Conservation (phyloP, 371 early-diverging fungal genomes). For the Apophysomyces elegans region DNA sequence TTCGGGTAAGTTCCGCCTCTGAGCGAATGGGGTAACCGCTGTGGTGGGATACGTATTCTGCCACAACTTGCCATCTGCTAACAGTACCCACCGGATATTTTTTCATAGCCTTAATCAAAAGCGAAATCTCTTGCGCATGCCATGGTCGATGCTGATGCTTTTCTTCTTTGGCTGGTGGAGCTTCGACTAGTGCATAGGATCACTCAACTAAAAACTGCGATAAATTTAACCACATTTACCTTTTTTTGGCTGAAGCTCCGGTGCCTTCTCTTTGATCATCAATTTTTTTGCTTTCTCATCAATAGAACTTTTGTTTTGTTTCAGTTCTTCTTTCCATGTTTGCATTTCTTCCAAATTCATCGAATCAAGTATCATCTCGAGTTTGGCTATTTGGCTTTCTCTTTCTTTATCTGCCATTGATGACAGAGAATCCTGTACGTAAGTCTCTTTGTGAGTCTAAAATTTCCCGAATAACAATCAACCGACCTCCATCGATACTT, state of each 20-base stretch:
- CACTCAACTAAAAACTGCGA: neutral
- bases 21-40: constrained; percentile 44
- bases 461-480: neutral
- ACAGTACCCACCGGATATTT: constrained; percentile 67
- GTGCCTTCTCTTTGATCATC: constrained; percentile 20
- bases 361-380: neutral
- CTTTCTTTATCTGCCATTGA: neutral
- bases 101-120: constrained; percentile 64
- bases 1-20: constrained; percentile 55
- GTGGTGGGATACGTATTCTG: constrained; percentile 56
- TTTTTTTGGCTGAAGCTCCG: neutral
- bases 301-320: constrained; percentile 6
- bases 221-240: neutral
- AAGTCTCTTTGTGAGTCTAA: neutral
- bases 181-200: neutral
- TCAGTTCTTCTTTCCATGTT: constrained; percentile 27
- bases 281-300: neutral
- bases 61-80: constrained; percentile 64
- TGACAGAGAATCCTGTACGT: neutral
- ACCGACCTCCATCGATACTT: neutral
- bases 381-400: neutral
- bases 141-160: constrained; percentile 53
- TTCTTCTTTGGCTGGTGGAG: neutral
- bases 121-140: constrained; percentile 55
- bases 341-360: constrained; percentile 23